phyloP scores from a whole-genome alignment of 129 eudicot species.

The Deinandra increscens region DNA sequence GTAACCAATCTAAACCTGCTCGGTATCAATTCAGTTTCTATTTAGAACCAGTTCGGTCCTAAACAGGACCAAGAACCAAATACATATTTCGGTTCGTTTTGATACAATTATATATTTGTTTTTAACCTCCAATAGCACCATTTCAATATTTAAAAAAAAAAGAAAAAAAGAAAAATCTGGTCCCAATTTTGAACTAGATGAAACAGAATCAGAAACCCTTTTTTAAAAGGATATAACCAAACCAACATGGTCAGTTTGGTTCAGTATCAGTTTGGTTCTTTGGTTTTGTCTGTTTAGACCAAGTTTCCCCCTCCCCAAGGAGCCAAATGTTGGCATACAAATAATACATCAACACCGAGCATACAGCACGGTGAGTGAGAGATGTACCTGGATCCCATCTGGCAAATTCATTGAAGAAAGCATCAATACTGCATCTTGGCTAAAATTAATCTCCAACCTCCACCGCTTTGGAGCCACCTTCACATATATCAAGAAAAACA shows the following conservation, averaged over 20 bases:
- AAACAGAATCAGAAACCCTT: background rate
- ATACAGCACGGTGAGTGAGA: background rate
- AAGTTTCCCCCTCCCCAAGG: no score
- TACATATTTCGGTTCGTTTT: background rate
- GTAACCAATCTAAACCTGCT: no score
- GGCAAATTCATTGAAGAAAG: conserved; percentile 93
- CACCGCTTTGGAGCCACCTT: conserved; percentile 95
- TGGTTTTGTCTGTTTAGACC: background rate
- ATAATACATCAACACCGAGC: background rate
- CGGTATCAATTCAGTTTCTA: no score
- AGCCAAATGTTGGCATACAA: background rate
- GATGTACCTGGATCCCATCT: conserved; percentile 82
- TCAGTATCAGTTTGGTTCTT: background rate
- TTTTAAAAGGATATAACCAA: background rate
- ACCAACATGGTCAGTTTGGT: background rate
- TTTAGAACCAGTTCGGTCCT: no score
- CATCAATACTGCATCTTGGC: conserved; percentile 95
- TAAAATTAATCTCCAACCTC: conserved; percentile 88
- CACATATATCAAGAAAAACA: conserved; percentile 11
- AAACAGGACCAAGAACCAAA: background rate
- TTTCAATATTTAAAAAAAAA: no score
- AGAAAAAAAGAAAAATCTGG: no score
- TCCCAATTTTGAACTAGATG: no score
- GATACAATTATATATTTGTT: no score
- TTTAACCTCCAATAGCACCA: no score